Percentiles rank a stretch among this genome's conserved stretches.
Conservation (phyloP, 768 basidiomycete genomes). For the Trametes coccinea region DNA sequence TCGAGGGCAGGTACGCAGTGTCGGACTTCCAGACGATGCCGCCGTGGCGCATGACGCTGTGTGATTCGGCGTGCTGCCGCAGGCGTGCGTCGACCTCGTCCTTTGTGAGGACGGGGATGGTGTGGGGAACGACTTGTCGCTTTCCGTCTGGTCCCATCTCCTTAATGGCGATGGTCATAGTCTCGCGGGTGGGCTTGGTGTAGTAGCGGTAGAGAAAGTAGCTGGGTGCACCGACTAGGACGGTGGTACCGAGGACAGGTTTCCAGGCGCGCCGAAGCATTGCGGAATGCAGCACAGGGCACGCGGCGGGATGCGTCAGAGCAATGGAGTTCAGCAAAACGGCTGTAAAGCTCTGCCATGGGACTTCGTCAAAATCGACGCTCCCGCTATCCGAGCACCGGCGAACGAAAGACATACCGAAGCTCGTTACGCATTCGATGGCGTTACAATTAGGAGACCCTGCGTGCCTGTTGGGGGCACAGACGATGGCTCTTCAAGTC, state of each 20-base stretch:
- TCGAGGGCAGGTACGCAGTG: slow-evolving; percentile 79
- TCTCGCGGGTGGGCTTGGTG: slow-evolving; percentile 35
- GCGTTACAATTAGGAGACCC: too few species aligned
- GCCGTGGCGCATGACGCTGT: slow-evolving; percentile 48
- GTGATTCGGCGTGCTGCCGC: slow-evolving; percentile 49
- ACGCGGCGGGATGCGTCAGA: not conserved
- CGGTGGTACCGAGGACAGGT: slow-evolving; percentile 56
- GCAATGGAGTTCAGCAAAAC: not conserved
- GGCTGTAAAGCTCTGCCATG: not conserved
- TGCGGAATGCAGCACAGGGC: not conserved
- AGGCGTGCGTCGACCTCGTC: slow-evolving; percentile 58
- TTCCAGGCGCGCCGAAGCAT: slow-evolving; percentile 75
- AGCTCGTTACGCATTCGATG: not conserved
- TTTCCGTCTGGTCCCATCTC: slow-evolving; percentile 61
- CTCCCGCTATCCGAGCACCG: not conserved
- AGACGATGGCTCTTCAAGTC: too few species aligned
- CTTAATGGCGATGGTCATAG: slow-evolving; percentile 62
- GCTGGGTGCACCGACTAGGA: slow-evolving; percentile 55
- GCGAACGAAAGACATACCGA: not conserved
- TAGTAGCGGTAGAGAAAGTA: slow-evolving; percentile 58
- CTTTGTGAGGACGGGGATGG: slow-evolving; percentile 58
- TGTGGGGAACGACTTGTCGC: slow-evolving; percentile 50
- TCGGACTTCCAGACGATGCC: slow-evolving; percentile 73
- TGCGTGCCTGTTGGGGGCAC: too few species aligned
- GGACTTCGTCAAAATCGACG: too few species aligned